Conservation (phyloP, 169 alveolate genomes). For the Toxoplasma gondii region DNA sequence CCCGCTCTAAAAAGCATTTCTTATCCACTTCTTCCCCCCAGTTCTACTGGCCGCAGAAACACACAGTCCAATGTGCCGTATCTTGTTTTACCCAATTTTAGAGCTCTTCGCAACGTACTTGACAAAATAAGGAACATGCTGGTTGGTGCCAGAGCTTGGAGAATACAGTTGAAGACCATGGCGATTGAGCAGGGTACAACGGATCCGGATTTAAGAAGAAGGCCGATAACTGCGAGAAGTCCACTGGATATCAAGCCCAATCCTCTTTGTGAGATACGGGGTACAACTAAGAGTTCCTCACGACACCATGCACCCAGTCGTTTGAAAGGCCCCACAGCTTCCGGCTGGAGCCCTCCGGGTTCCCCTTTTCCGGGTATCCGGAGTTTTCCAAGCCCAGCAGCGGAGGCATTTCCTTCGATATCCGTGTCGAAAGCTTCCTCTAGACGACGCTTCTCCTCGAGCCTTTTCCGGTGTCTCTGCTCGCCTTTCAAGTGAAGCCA, state of each 20-base stretch:
- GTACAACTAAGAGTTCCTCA: not conserved
- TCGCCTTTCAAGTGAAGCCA: not conserved
- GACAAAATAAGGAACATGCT: conserved; percentile 2
- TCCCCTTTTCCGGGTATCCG: not conserved
- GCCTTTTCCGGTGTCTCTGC: not conserved
- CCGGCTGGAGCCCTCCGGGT: no score
- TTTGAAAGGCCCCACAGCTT: no score
- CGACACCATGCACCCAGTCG: not conserved
- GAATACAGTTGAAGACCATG: not conserved
- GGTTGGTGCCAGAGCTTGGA: conserved; percentile 35
- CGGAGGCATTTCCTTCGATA: not conserved
- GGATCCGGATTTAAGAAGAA: not conserved
- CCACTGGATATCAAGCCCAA: not conserved
- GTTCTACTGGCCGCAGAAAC: no score
- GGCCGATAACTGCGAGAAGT: not conserved
- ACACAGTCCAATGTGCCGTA: no score
- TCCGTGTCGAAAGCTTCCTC: not conserved
- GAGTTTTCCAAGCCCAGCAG: not conserved
- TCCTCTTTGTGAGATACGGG: not conserved
- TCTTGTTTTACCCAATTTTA: not conserved
- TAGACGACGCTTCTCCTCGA: not conserved
- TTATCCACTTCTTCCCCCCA: no score
- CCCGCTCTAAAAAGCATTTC: no score
- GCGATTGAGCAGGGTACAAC: not conserved
- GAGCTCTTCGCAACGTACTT: not conserved